A percentile compares a stretch with the other conserved stretches of the same genome.
These are phyloP conservation scores for Chloropicon primus DNA, from an alignment of 139 green algal genomes.

Conservation along the genomic window DNA sequence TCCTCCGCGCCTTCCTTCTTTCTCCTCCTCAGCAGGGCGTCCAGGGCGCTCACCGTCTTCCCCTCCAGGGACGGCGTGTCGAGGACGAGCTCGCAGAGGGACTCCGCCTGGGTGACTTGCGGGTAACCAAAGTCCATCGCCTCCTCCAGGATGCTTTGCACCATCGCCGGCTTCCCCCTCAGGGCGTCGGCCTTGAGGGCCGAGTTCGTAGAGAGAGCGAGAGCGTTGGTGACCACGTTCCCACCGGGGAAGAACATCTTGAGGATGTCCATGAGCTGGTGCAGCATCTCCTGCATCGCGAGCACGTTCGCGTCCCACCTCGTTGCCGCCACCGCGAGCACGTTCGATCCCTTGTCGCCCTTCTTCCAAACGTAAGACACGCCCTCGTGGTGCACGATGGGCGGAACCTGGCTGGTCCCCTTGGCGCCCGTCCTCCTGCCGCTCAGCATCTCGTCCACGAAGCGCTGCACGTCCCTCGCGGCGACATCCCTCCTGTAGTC, in stretches of 20 bases:
- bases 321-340: not conserved
- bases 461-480: not conserved
- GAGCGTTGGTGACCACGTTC: not conserved
- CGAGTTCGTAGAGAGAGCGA: not conserved
- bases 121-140: not conserved
- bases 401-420: not conserved
- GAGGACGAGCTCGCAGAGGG: not conserved
- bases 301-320: not conserved
- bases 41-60: not conserved
- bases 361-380: slow-evolving; percentile 1
- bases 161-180: not conserved
- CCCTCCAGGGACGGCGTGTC: not conserved
- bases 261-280: slow-evolving; percentile 1
- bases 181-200: not conserved
- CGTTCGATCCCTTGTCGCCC: not conserved
- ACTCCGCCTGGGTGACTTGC: not conserved
- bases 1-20: not conserved
- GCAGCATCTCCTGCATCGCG: not conserved
- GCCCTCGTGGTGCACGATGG: not conserved
- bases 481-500: slow-evolving; percentile 1
- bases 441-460: not conserved
- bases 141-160: slow-evolving; percentile 1
- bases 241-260: not conserved
- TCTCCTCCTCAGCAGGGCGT: not conserved
- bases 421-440: not conserved